phyloP scores from a whole-genome alignment of 2,329 filamentous ascomycete genomes.

The Fusarium praegraminearum region DNA sequence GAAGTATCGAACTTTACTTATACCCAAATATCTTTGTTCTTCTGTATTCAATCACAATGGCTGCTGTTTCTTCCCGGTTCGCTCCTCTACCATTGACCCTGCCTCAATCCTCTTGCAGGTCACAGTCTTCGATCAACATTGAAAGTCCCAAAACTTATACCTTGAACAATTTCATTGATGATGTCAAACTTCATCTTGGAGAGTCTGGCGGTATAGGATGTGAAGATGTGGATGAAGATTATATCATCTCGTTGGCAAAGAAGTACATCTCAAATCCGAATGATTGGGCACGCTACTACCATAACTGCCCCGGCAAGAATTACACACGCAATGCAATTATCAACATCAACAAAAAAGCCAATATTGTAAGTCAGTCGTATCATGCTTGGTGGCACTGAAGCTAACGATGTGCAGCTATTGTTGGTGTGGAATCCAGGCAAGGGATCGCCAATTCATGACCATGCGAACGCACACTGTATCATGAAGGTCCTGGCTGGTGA shows the following conservation, averaged over 20 bases:
- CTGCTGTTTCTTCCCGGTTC: constrained; percentile 14
- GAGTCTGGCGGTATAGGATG: constrained; percentile 12
- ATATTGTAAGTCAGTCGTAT: background rate
- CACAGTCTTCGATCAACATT: background rate
- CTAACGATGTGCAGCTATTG: background rate
- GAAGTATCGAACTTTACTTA: too few species aligned
- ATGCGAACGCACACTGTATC: constrained; percentile 23
- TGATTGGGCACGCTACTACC: constrained; percentile 16
- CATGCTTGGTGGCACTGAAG: rapidly evolving
- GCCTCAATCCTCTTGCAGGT: background rate
- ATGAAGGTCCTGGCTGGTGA: constrained; percentile 18
- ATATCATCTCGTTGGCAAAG: background rate
- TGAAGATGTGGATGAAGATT: constrained; percentile 14
- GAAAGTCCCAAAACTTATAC: background rate
- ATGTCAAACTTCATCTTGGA: background rate
- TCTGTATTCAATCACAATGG: too few species aligned
- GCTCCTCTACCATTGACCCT: constrained; percentile 7
- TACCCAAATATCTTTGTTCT: too few species aligned
- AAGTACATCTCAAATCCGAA: constrained; percentile 20
- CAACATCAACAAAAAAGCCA: constrained; percentile 18
- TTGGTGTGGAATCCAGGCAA: constrained; percentile 25
- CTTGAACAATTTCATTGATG: background rate
- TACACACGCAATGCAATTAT: constrained; percentile 13
- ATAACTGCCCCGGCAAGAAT: constrained; percentile 18
- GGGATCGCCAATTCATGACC: constrained; percentile 18